These are phyloP conservation scores for Liriodendron chinense DNA, from an alignment of 164 flowering plant species.

Conservation along the genomic window DNA sequence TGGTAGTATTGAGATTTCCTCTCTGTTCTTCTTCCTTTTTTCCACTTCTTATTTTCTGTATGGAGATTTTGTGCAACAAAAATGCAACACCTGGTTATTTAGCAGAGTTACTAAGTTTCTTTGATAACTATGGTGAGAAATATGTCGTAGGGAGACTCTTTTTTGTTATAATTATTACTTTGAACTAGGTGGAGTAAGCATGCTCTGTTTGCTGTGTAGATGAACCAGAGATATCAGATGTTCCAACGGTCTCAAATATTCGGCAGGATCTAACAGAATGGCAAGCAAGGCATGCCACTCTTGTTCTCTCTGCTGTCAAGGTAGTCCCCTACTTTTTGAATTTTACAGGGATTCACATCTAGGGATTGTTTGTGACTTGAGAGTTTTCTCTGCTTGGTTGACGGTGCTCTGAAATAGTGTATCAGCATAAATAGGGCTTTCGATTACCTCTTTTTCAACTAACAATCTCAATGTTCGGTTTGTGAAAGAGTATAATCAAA, in stretches of 20 bases:
- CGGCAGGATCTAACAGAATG: constrained; percentile 89
- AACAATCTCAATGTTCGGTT: background rate
- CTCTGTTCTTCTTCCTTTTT: too few species aligned
- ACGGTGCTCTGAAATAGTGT: background rate
- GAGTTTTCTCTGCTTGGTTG: background rate
- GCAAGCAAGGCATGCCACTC: constrained; percentile 84
- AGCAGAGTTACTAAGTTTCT: background rate
- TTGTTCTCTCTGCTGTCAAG: constrained; percentile 85
- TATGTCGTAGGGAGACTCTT: background rate
- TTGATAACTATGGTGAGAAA: background rate
- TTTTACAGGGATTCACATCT: too few species aligned
- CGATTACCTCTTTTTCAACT: background rate
- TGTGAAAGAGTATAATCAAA: background rate
- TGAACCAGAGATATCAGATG: constrained; percentile 56
- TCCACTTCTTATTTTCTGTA: too few species aligned
- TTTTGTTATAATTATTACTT: too few species aligned
- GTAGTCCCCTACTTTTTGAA: constrained; percentile 27
- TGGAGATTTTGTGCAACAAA: too few species aligned
- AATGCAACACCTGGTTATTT: too few species aligned
- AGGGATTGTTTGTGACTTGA: too few species aligned
- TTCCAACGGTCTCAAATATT: constrained; percentile 73
- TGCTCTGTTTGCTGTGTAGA: constrained; percentile 41
- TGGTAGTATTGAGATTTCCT: too few species aligned
- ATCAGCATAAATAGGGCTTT: too few species aligned
- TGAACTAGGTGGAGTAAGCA: background rate